Conservation (phyloP, 257 asterid species). For the Solanum dulcamara region DNA sequence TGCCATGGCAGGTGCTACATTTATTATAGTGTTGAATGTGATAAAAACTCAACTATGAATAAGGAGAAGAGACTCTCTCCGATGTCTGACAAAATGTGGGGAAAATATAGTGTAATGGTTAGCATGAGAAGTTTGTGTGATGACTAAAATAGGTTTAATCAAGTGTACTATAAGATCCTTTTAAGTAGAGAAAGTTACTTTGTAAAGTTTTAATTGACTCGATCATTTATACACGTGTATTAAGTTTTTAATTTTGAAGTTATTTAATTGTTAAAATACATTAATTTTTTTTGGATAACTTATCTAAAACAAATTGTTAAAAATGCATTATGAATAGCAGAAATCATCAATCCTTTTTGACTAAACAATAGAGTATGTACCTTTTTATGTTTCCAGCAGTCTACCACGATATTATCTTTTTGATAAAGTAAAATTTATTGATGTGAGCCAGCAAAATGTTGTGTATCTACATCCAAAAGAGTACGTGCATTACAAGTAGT, state of each 20-base stretch:
- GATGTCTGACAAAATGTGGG: background rate
- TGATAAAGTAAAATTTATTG: background rate
- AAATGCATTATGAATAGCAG: background rate
- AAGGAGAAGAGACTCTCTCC: background rate
- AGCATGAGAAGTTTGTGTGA: background rate
- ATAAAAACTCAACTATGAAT: background rate
- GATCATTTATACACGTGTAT: background rate
- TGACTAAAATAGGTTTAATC: background rate
- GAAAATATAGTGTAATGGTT: background rate
- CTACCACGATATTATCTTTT: background rate
- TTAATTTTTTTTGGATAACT: background rate
- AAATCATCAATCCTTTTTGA: background rate
- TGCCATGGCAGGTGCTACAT: background rate
- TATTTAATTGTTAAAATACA: background rate
- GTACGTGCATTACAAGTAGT: background rate
- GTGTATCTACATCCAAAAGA: background rate
- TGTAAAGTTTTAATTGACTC: background rate
- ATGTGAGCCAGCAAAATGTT: background rate
- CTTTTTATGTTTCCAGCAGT: background rate
- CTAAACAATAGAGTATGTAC: background rate
- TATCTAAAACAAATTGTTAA: background rate
- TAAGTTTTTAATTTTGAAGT: background rate
- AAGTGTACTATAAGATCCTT: background rate
- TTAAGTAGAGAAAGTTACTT: background rate
- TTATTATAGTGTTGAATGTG: background rate